Base-by-base conservation (phyloP, 2,329 filamentous ascomycete species). In the Falciphora oryzae region DNA sequence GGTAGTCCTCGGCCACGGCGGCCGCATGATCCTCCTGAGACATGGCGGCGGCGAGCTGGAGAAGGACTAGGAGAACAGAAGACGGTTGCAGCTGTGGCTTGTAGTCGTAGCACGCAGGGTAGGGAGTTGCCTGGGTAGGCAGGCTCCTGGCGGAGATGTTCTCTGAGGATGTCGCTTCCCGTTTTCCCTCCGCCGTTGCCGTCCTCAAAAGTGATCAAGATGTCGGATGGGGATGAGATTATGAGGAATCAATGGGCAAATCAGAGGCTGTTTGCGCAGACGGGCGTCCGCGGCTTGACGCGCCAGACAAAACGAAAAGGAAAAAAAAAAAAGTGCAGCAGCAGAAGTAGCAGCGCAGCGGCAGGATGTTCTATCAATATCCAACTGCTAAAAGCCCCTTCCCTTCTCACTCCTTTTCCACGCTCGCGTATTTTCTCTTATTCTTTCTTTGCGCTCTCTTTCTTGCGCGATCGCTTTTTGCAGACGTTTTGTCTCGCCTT, bases 1-100 rank as follows among this genome's bases (percentile, higher is more conserved):
- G 91, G 80, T 97, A 99, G 79, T 98, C 95, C 77, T 94, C 90
- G 68, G 93, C 93, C 71, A 99, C 92, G 79, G 96, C 93, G 75
- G 91, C 92, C 68, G 90, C 79, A 70, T 78, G 78, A 70, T 79
- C 77, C 69, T 83, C 81, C 71, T 80, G 78, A 66, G 79, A 78
- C 81, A 83, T 84, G 67, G 65, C 18, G 35, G 29, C 32, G 28
- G 16, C 44, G 44, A 53, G 44, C 18, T n/a, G 22, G 18, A 11
- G 22, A 7, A n/a, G 44, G 44, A n/a, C 44, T 50, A 50, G 63
- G 27, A 32, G 65, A 57, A 56, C 11, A 59, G 22, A 53, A 14
- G 35, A 35, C 10, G 53, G 28, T 22, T 50, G 44, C 3, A n/a
- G 44, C 44, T 27, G 58, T 64, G 59, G 31, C 57, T 7, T n/a